Percentiles rank a stretch among this genome's conserved stretches.
Conservation (phyloP, 306 rosid genomes). For the Quercus suber region DNA sequence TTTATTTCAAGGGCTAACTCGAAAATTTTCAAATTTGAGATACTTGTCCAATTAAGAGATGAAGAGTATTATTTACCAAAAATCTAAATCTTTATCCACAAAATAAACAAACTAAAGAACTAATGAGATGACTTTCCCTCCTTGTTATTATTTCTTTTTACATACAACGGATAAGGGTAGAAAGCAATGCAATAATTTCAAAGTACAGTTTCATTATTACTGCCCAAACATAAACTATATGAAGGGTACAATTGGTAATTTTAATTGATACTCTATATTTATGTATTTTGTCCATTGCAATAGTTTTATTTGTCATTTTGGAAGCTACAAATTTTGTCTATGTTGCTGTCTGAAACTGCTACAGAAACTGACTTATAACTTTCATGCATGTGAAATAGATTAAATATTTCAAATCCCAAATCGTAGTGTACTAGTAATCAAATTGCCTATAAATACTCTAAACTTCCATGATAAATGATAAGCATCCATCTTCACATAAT, state of each 20-base stretch:
- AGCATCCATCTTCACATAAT: background rate
- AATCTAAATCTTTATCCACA: no score
- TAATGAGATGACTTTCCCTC: no score
- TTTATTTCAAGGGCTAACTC: no score
- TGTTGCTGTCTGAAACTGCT: slow-evolving; percentile 1
- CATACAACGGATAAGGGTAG: no score
- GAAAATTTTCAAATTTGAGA: no score
- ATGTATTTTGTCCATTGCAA: background rate
- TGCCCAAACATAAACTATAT: no score
- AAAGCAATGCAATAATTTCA: no score
- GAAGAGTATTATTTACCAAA: no score
- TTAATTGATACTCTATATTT: background rate
- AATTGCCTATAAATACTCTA: slow-evolving; percentile 14
- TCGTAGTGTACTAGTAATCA: background rate
- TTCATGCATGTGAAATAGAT: slow-evolving; percentile 27
- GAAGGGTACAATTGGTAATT: slow-evolving; percentile 7
- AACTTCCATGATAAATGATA: background rate
- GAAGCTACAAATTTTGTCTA: slow-evolving; percentile 13
- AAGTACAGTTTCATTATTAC: no score
- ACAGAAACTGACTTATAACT: background rate
- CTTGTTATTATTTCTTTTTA: no score
- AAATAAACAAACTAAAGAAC: no score
- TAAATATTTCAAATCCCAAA: background rate
- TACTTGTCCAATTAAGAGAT: no score
- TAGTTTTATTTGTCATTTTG: slow-evolving; percentile 3